Percentiles rank a stretch among this genome's conserved stretches.
phyloP scores from a whole-genome alignment of 495 filamentous ascomycete species.

The Aspergillus bertholletiae region DNA sequence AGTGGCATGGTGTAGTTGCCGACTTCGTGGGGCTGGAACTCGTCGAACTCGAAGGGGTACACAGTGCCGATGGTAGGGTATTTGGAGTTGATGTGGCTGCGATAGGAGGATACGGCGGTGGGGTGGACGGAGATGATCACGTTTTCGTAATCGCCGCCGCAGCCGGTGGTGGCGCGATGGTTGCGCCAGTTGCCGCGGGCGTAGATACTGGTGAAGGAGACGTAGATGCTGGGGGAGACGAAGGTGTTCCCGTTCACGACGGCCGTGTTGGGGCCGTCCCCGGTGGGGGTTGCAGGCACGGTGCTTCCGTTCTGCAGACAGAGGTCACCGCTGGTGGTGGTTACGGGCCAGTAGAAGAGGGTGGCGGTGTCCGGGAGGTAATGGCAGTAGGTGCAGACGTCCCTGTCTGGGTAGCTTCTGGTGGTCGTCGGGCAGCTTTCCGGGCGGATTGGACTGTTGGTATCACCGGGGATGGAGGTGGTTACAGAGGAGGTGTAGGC shows the following conservation, averaged over 20 bases:
- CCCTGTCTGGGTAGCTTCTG: constrained; percentile 11
- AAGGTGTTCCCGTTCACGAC: constrained; percentile 19
- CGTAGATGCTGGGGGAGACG: constrained; percentile 21
- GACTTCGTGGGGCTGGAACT: constrained; percentile 17
- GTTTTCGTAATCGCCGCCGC: constrained; percentile 19
- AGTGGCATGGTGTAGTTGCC: constrained; percentile 19
- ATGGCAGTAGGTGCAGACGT: constrained; percentile 21
- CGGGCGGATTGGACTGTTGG: constrained; percentile 15
- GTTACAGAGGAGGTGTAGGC: constrained; percentile 6
- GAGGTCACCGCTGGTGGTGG: constrained; percentile 17
- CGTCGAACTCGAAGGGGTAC: constrained; percentile 25
- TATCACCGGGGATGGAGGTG: constrained; percentile 9
- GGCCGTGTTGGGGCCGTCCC: constrained; percentile 19
- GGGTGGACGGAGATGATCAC: constrained; percentile 17
- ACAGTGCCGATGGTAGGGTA: constrained; percentile 18
- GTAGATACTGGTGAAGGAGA: constrained; percentile 25
- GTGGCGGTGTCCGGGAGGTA: constrained; percentile 23
- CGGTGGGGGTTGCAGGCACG: constrained; percentile 12
- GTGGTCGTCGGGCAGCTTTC: constrained; percentile 10
- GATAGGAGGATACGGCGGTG: constrained; percentile 11
- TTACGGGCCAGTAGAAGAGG: constrained; percentile 27
- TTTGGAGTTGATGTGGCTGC: constrained; percentile 20
- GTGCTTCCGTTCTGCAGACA: constrained; percentile 22
- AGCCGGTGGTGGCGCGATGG: constrained; percentile 12
- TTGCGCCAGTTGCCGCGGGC: constrained; percentile 19